Evolutionary conservation across 768 basidiomycete genomes (phyloP).

Genomic region (Collybiopsis luxurians): DNA sequence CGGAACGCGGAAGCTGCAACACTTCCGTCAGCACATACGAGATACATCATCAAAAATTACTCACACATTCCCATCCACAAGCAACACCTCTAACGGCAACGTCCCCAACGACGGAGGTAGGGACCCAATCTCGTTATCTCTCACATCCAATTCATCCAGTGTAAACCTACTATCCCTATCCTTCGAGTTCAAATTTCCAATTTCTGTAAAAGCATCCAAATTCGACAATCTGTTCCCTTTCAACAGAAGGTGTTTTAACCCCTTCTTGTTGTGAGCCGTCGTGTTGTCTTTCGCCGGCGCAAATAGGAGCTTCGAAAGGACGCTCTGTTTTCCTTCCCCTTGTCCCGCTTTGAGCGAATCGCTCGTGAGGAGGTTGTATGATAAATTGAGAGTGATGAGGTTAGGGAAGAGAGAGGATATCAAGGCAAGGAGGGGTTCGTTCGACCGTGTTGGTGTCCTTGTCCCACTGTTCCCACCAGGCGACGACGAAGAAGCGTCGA

Average conservation of each 20-base stretch:
- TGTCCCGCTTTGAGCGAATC: conserved; percentile 43
- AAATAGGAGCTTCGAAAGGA: conserved; percentile 51
- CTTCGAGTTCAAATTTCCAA: conserved; percentile 70
- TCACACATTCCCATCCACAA: conserved; percentile 84
- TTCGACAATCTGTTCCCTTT: conserved; percentile 65
- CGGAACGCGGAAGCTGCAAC: conserved; percentile 85
- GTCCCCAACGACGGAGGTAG: conserved; percentile 70
- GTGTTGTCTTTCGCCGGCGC: background rate
- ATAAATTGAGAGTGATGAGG: conserved; percentile 65
- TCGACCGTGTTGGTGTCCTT: conserved; percentile 35
- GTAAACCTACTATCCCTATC: conserved; percentile 81
- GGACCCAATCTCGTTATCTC: conserved; percentile 77
- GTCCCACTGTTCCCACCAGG: conserved; percentile 24
- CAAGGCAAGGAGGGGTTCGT: conserved; percentile 54
- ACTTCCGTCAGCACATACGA: no score
- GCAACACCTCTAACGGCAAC: conserved; percentile 73
- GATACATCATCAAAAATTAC: no score
- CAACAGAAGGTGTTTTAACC: conserved; percentile 63
- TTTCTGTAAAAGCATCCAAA: conserved; percentile 57
- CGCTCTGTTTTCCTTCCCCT: conserved; percentile 16
- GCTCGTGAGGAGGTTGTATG: conserved; percentile 69
- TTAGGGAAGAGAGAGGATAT: conserved; percentile 69
- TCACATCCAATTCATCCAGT: conserved; percentile 77
- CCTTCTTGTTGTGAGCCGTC: conserved; percentile 41
- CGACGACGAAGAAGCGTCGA: no score